Evolutionary conservation across 2,329 filamentous ascomycete genomes (phyloP).

Genomic region (Saccharata proteae): DNA sequence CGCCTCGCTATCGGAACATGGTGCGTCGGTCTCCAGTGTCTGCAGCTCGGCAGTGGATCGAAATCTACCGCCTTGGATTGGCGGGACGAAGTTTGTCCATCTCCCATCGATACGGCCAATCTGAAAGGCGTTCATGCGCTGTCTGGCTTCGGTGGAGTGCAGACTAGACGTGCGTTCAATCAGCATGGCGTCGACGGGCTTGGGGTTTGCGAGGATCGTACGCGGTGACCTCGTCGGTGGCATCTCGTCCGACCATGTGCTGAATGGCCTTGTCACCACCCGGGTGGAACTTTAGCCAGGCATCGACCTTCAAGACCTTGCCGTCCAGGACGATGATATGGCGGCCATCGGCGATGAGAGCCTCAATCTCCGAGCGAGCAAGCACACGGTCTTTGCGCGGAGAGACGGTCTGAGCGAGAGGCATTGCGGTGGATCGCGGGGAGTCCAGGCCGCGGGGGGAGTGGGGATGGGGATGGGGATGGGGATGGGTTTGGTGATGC

Average conservation of each 20-base stretch:
- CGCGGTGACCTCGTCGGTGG: slow-evolving; percentile 87
- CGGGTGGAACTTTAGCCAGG: slow-evolving; percentile 81
- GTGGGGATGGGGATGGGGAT: slow-evolving; percentile 6
- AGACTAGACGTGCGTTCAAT: slow-evolving; percentile 40
- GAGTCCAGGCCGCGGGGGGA: slow-evolving; percentile 1
- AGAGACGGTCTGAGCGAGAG: slow-evolving; percentile 10
- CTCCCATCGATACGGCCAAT: slow-evolving; percentile 70
- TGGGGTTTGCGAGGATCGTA: slow-evolving; percentile 35
- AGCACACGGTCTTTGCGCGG: slow-evolving; percentile 38
- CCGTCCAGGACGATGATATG: slow-evolving; percentile 71
- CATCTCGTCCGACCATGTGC: slow-evolving; percentile 90
- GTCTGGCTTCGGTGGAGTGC: slow-evolving; percentile 66
- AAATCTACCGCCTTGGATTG: slow-evolving; percentile 81
- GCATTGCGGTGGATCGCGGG: slow-evolving; percentile 15
- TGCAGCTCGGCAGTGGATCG: slow-evolving; percentile 36
- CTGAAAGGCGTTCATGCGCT: slow-evolving; percentile 68
- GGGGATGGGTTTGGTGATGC: slow-evolving; percentile 9
- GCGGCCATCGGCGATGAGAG: slow-evolving; percentile 68
- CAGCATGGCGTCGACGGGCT: slow-evolving; percentile 8
- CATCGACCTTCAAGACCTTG: slow-evolving; percentile 74
- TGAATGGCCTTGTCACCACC: slow-evolving; percentile 82
- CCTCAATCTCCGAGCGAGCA: slow-evolving; percentile 59
- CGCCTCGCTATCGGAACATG: slow-evolving; percentile 22
- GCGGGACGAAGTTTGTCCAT: slow-evolving; percentile 83
- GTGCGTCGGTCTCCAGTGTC: not conserved